Percentiles rank a stretch among this genome's conserved stretches.
Evolutionary conservation across 2,329 filamentous ascomycete genomes (phyloP).

Genomic region (Penicillium glabrum): DNA sequence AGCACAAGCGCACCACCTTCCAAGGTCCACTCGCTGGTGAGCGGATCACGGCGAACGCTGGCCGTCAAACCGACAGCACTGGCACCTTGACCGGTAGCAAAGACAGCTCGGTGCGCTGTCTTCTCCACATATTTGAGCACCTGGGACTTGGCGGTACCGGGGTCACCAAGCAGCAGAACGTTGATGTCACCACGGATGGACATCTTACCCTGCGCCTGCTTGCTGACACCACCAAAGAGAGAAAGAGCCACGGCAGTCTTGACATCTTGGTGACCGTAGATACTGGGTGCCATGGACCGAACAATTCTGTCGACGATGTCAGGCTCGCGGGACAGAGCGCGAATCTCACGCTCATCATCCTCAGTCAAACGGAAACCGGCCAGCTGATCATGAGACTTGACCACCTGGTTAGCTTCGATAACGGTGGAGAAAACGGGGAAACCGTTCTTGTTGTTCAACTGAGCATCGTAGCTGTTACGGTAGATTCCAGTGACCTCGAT

Average conservation of each 20-base stretch:
- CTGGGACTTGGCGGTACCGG: conserved; percentile 96
- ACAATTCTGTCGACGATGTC: conserved; percentile 92
- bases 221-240: conserved; percentile 91
- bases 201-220: conserved; percentile 84
- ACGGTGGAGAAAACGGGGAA: conserved; percentile 99
- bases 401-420: conserved; percentile 92
- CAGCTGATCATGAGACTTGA: conserved; percentile 96
- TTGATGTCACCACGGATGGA: conserved; percentile 97
- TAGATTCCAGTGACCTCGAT: conserved; percentile 97
- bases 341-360: conserved; percentile 89
- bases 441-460: conserved; percentile 96
- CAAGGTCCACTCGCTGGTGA: conserved; percentile 96
- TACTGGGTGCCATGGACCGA: conserved; percentile 90
- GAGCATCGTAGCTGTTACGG: conserved; percentile 96
- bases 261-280: conserved; percentile 94
- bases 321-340: conserved; percentile 81
- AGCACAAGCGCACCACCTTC: conserved; percentile 95
- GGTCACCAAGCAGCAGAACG: conserved; percentile 90
- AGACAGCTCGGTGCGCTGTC: conserved; percentile 93
- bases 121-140: conserved; percentile 97
- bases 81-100: conserved; percentile 95
- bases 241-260: conserved; percentile 95
- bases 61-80: conserved; percentile 97
- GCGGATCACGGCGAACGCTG: conserved; percentile 88
- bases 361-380: conserved; percentile 95